phyloP scores from a whole-genome alignment of 768 basidiomycete genomes.

The Collybia sordida region DNA sequence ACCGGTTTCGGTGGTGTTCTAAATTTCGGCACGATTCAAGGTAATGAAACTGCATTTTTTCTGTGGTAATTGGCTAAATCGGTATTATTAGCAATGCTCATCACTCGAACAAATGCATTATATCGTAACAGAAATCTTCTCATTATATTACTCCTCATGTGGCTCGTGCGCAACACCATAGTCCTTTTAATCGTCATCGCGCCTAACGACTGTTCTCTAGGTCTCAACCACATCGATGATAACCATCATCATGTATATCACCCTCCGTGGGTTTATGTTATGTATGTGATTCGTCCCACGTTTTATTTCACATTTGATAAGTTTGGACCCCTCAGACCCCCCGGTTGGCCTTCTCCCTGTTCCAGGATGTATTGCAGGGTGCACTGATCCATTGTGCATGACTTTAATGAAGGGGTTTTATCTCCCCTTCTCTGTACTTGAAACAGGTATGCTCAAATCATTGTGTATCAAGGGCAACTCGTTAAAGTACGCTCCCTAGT shows the following conservation, averaged over 20 bases:
- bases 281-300: not conserved
- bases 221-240: constrained; percentile 1
- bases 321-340: not conserved
- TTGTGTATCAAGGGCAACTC: not conserved
- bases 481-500: not conserved
- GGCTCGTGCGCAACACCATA: constrained; percentile 13
- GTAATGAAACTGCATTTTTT: not conserved
- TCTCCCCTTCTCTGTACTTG: not conserved
- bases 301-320: not conserved
- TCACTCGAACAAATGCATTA: constrained; percentile 25
- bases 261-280: not conserved
- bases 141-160: constrained; percentile 10
- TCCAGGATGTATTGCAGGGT: constrained; percentile 3
- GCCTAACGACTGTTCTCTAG: not conserved
- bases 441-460: not conserved
- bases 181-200: no score
- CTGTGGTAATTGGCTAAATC: not conserved
- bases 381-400: not conserved
- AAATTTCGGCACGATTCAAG: not conserved
- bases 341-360: constrained; percentile 3
- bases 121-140: constrained; percentile 19
- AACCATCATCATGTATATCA: not conserved
- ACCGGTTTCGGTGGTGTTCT: not conserved
- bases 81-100: constrained; percentile 17
- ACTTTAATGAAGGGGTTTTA: constrained; percentile 1